Evolutionary conservation across 2,329 filamentous ascomycete genomes (phyloP), one percentile per base, ranked within the genome.

Genomic region (Chaetomiaceae sp.): DNA sequence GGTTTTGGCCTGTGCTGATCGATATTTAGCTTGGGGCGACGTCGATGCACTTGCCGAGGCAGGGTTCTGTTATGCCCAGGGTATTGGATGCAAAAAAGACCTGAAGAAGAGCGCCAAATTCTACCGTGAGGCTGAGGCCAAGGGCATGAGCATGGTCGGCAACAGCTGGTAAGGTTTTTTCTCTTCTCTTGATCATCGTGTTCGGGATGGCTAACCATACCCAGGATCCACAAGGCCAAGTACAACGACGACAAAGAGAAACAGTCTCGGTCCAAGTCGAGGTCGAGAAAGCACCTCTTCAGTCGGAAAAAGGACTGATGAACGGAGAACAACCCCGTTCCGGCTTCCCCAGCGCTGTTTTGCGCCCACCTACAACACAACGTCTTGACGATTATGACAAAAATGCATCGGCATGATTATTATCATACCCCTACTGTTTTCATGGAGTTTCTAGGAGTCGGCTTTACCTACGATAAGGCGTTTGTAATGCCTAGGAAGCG

Each of bases 71-170:
- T 99, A 97, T 65, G 89, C 90, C 1, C 85, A 97, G 67, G 94
- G 91, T 8, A 77, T 96, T 48, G 94, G 94, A 4, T 95, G 89
- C 68, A 96, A 94, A 76, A 99, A 97, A 72, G 89, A 97, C 66
- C 75, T 96, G 66, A 96, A 90, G 75, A 96, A 91, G 73, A 92
- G 89, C 45, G 92, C 94, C 54, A 87, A 83, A 56, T 90, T 94
- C 64, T 97, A 97, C 69, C 85, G 94, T 20, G 79, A 86, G 75
- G 94, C 94, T 5, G 94, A 96, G 68, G 84, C 86, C 21, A 94
- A 94, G 71, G 94, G 94, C 6, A 91, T 96, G 77, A 95, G 84
- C 70, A 97, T 97, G 90, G 87, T 96, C 52, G 94, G 94, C 51
- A 97, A 97, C 69, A 96, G 90, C 76, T 99, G 94, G 92, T 96